Evolutionary conservation across 2,329 filamentous ascomycete genomes (phyloP), one percentile per base, ranked within the genome.

Genomic region (Talaromyces albobiverticillius): DNA sequence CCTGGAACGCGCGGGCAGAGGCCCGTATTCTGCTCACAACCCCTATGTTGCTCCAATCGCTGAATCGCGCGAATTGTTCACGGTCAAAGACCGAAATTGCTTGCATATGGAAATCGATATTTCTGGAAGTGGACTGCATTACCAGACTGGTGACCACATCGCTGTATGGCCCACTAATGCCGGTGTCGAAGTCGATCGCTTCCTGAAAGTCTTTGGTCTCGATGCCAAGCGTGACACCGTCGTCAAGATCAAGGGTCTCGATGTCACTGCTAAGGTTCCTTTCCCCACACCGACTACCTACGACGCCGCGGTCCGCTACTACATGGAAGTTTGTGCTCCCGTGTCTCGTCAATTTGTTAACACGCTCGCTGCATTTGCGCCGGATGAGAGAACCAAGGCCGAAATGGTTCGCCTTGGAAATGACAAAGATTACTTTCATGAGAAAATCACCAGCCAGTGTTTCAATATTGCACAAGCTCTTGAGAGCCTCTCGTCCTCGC

Each of bases 241-340:
- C 54, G 86, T 99, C 71, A 85, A 83, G 59, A 86, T 99, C 71
- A 96, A 95, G 77, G 86, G 90, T 55, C 83, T 96, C 38, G 95
- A 99, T 73, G 86, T 92, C 41, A 97, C 94, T 8, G 91, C 94
- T 62, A 97, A 96, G 78, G 91, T 99, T 43, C 94, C 94, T 7
- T 97, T 99, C 79, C 95, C 95, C 16, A 92, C 92, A 4, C 94
- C 94, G 6, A 97, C 94, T 14, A 99, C 94, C 2, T 97, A 93
- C 74, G 93, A 97, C 74, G 88, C 93, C 55, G 90, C 93, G 60
- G 79, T 89, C 56, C 89, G 94, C 62, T 99, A 96, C 75, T 93
- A 99, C 75, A 88, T 99, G 79, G 95, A 99, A 76, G 94, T 96
- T 38, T 90, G 91, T 70, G 91, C 90, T 42, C 90, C 94, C 45